Base-by-base conservation (phyloP, 2,329 filamentous ascomycete genomes). In the Ophiostoma piceae region DNA sequence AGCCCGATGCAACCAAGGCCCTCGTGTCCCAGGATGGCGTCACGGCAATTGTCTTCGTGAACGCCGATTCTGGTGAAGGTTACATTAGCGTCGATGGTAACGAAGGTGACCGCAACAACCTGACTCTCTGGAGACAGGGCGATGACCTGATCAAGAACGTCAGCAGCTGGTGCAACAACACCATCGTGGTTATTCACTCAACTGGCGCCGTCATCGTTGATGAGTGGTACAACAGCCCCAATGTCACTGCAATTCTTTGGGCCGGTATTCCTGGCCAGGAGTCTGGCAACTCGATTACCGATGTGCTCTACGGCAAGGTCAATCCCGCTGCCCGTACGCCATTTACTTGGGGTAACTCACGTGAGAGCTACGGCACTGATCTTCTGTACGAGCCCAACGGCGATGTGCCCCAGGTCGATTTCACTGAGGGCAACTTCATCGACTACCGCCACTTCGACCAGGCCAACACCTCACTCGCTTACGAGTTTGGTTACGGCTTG, bases 171-270 rank as follows among this genome's bases (percentile, higher is more conserved):
- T 94, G 90, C 83, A 88, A 90, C 81, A 97, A 97, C 84, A 97
- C 93, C 14, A 90, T 98, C 71, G 92, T 98, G 19, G 87, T 97
- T 70, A 90, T 98, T 71, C 94, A 98, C 82, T 92, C 91, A 1
- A 87, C 89, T 3, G 93, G 93, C 0, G 88, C 94, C 0, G 91
- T 96, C 4, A 81, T 96, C 0, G 80, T 97, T 32, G 87, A 88
- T 14, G 86, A 92, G 11, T 94, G 88, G 84, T 88, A 91, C 75
- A 80, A 91, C 68, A 88, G 88, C 78, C 85, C 87, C 47, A 96
- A 96, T 78, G 84, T 96, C 67, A 93, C 91, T 0, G 92, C 92
- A 54, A 92, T 96, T 68, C 77, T 96, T 1, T 95, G 90, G 85
- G 92, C 92, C 43, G 91, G 91, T 75, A 80, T 93, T 22, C 92